phyloP scores from a whole-genome alignment of 2,329 filamentous ascomycete species.

The Fusarium bactridioides region DNA sequence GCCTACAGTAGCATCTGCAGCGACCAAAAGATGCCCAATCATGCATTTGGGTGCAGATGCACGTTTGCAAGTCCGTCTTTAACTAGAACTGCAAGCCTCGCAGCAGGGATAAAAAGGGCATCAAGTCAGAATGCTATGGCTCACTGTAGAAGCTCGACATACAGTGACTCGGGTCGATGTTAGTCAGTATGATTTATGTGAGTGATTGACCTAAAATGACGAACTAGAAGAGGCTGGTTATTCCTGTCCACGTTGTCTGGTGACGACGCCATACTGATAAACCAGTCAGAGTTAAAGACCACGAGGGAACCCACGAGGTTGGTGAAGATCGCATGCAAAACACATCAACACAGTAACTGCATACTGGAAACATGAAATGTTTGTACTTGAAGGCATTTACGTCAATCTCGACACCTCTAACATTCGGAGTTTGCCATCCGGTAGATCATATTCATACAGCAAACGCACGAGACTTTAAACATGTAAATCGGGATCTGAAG shows the following conservation, averaged over 20 bases:
- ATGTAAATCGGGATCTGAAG: slow-evolving; percentile 22
- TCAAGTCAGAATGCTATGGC: slow-evolving; percentile 26
- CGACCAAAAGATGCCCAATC: slow-evolving; percentile 23
- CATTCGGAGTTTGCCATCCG: slow-evolving; percentile 10
- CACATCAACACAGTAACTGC: slow-evolving; percentile 10
- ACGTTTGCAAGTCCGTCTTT: slow-evolving; percentile 22
- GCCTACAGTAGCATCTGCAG: slow-evolving; percentile 10
- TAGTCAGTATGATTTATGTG: background rate
- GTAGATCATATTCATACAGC: slow-evolving; percentile 13
- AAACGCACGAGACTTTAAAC: slow-evolving; percentile 6
- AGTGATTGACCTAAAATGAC: slow-evolving; percentile 2
- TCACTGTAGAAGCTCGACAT: slow-evolving; percentile 6
- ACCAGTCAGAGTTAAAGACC: slow-evolving; percentile 18
- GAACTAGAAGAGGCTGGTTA: slow-evolving; percentile 23
- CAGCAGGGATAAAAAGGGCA: slow-evolving; percentile 3
- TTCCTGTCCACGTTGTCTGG: slow-evolving; percentile 28
- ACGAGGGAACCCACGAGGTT: slow-evolving; percentile 22
- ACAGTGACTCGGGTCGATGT: background rate
- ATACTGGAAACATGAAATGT: slow-evolving; percentile 8
- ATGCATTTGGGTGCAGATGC: slow-evolving; percentile 17
- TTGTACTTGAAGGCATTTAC: background rate
- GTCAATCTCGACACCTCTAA: background rate
- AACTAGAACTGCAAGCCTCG: slow-evolving; percentile 27
- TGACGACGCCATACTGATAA: slow-evolving; percentile 30
- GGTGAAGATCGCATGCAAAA: slow-evolving; percentile 26